Percentiles rank a stretch among this genome's conserved stretches.
phyloP scores from a whole-genome alignment of 1,139 yeast species.

The Yamadazyma aaseri region DNA sequence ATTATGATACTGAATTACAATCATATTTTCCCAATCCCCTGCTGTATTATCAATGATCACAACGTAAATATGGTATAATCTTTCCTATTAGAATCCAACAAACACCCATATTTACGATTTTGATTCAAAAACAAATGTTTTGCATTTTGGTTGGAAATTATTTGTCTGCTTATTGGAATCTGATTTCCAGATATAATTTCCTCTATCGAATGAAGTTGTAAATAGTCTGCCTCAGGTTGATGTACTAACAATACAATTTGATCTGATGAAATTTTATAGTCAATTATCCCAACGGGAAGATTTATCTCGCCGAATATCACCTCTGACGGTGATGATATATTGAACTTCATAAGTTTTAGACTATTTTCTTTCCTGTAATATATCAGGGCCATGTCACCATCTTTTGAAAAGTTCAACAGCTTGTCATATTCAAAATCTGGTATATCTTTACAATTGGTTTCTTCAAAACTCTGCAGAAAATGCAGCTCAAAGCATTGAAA shows the following conservation, averaged over 20 bases:
- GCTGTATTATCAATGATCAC: constrained; percentile 7
- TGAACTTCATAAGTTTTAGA: not conserved
- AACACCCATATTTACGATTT: constrained; percentile 28
- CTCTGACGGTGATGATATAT: not conserved
- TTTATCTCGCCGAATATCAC: too few species aligned
- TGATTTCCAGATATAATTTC: not conserved
- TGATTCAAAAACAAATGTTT: constrained; percentile 10
- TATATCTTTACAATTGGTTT: not conserved
- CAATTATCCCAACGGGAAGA: too few species aligned
- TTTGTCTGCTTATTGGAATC: not conserved
- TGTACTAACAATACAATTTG: not conserved
- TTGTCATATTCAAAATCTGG: not conserved
- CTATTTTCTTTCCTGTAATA: too few species aligned
- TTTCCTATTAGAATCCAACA: constrained; percentile 38
- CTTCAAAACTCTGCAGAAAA: too few species aligned
- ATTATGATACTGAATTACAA: constrained; percentile 15
- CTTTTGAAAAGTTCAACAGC: too few species aligned
- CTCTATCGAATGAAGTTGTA: constrained; percentile 1
- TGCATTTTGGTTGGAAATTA: constrained; percentile 5
- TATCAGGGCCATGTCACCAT: too few species aligned
- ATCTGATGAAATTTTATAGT: not conserved
- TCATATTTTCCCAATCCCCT: constrained; percentile 3
- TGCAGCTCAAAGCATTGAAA: constrained; percentile 1
- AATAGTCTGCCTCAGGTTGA: constrained; percentile 1
- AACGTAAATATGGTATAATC: constrained; percentile 34